These are phyloP conservation scores for Ascochyta koolunga DNA, from an alignment of 2,329 filamentous ascomycete genomes.

Conservation along the genomic window DNA sequence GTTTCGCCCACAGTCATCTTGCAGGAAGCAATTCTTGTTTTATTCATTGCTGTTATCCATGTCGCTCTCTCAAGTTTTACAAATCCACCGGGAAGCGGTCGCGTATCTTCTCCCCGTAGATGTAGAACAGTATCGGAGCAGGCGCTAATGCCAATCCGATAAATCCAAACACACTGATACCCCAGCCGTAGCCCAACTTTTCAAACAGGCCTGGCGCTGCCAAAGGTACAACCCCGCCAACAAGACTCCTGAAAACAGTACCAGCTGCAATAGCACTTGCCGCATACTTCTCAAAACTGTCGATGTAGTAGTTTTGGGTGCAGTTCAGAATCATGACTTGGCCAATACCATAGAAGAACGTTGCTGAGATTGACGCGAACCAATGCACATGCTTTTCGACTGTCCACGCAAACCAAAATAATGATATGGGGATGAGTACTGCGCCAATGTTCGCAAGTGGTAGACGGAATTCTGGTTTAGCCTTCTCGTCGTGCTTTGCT, in stretches of 20 bases:
- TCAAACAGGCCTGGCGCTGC: conserved; percentile 54
- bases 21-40: too few species aligned
- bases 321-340: conserved; percentile 61
- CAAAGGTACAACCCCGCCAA: conserved; percentile 56
- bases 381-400: conserved; percentile 51
- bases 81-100: conserved; percentile 47
- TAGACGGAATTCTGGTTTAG: conserved; percentile 52
- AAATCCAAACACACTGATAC: conserved; percentile 57
- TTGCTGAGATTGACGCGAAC: conserved; percentile 50
- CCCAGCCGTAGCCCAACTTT: conserved; percentile 57
- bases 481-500: conserved; percentile 48
- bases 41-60: not conserved
- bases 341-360: conserved; percentile 58
- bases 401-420: conserved; percentile 54
- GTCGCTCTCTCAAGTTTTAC: not conserved
- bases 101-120: conserved; percentile 54
- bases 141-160: conserved; percentile 53
- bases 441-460: conserved; percentile 55
- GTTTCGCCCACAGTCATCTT: too few species aligned
- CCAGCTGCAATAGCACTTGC: conserved; percentile 59
- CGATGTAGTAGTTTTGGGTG: conserved; percentile 63
- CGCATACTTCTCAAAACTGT: conserved; percentile 58
- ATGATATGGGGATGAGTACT: conserved; percentile 50
- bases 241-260: conserved; percentile 53
- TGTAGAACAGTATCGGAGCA: conserved; percentile 57